Percentiles rank a stretch among this genome's conserved stretches.
phyloP scores from a whole-genome alignment of 768 basidiomycete genomes.

The Tubosaeta brunneosetosa region DNA sequence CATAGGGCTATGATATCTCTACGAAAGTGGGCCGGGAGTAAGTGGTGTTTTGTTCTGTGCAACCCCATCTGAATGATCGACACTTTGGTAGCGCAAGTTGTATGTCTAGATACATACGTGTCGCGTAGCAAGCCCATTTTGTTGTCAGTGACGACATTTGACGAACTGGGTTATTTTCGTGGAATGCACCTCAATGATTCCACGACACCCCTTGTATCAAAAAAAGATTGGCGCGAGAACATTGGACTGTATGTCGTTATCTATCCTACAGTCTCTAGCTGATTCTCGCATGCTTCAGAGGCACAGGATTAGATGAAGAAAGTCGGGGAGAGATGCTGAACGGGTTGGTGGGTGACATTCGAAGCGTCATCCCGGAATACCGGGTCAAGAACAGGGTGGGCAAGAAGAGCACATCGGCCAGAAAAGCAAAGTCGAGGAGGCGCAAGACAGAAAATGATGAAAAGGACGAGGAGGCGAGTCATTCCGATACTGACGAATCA shows the following conservation, averaged over 20 bases:
- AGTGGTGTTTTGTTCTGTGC: slow-evolving; percentile 19
- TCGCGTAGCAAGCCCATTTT: neutral
- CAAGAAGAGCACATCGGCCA: neutral
- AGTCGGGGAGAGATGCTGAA: slow-evolving; percentile 1
- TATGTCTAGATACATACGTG: no score
- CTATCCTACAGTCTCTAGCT: neutral
- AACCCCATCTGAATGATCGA: neutral
- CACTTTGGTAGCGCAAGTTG: slow-evolving; percentile 18
- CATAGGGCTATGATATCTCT: slow-evolving; percentile 84
- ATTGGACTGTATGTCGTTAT: slow-evolving; percentile 63
- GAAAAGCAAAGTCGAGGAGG: slow-evolving; percentile 3
- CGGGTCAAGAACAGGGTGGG: slow-evolving; percentile 4
- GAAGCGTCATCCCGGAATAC: slow-evolving; percentile 9
- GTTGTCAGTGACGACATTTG: slow-evolving; percentile 57
- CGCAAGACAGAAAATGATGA: slow-evolving; percentile 2
- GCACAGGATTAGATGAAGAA: no score
- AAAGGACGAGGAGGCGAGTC: slow-evolving; percentile 4
- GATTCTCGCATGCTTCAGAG: slow-evolving; percentile 32
- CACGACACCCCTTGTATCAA: slow-evolving; percentile 57
- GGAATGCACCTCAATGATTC: slow-evolving; percentile 89
- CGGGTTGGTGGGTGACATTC: slow-evolving; percentile 12
- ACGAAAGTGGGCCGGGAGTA: slow-evolving; percentile 69
- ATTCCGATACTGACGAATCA: slow-evolving; percentile 6
- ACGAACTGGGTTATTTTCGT: slow-evolving; percentile 66
- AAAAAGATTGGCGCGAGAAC: slow-evolving; percentile 79